Base-by-base conservation (phyloP, 495 filamentous ascomycete species). In the Hamigera avellanea region DNA sequence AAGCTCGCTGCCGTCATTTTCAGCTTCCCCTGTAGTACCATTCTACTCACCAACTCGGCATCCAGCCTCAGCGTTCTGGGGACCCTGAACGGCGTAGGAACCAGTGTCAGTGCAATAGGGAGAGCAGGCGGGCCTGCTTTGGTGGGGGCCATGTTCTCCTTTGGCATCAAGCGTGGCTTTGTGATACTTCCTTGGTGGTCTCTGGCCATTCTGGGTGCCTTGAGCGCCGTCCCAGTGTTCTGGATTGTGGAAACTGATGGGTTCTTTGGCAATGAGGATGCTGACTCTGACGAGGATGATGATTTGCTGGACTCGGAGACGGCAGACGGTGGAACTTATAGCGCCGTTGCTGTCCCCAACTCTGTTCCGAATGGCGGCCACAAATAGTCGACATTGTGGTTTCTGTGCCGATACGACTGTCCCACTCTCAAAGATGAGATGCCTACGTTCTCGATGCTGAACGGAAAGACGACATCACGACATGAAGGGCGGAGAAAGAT, bases 81-180 rank as follows among this genome's bases (percentile, higher is more conserved):
- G 0, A 93, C 88, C 1, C 60, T 96, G 33, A 96, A 96, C 51
- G 89, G 89, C 0, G 75, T 94, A 35, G 83, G 81, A 1, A 88
- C 85, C 1, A 80, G 78, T 33, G 69, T 87, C 19, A 79, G 76
- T 42, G 85, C 83, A 0, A 48, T 95, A 14, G 87, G 87, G 7
- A 66, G 86, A 19, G 86, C 83, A 1, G 48, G 67, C 9, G 89
- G 89, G 0, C 89, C 89, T 4, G 80, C 81, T 0, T 19, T 77
- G 10, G 66, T 69, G 0, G 83, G 83, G 3, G 54, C 66, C 30
- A 64, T 72, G 0, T 87, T 87, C 48, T 81, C 76, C 1, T 70
- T 66, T 48, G 87, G 87, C 1, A 70, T 86, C 0, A 71, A 78
- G 45, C 54, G 61, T 9, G 82, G 81, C 4, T 85, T 80, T 46